Conservation (phyloP, 2,329 filamentous ascomycete species). For the Colletotrichum echinochloae region DNA sequence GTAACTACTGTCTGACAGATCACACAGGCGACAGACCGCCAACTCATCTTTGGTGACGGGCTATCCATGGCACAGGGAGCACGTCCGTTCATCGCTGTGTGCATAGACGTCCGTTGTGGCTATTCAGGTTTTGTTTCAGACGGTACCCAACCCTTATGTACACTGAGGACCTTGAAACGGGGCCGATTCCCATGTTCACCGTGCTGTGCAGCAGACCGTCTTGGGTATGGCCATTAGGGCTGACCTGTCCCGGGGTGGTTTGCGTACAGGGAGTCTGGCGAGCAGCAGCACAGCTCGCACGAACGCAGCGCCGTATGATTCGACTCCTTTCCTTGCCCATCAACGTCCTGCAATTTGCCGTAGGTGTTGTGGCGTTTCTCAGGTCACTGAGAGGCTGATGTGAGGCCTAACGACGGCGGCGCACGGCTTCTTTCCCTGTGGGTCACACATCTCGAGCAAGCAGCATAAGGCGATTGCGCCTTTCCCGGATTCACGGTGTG, state of each 20-base stretch:
- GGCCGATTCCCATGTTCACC: neutral
- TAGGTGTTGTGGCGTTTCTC: neutral
- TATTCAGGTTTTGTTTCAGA: conserved; percentile 37
- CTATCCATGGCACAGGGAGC: conserved; percentile 20
- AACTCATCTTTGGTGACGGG: neutral
- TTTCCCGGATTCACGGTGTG: conserved; percentile 1
- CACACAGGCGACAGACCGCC: conserved; percentile 20
- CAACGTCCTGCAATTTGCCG: neutral
- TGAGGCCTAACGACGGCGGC: neutral
- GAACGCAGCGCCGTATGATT: neutral
- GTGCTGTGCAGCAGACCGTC: neutral
- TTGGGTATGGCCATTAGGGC: neutral
- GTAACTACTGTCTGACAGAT: conserved; percentile 30
- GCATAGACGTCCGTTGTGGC: conserved; percentile 11
- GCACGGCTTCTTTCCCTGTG: conserved; percentile 23
- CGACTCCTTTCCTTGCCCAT: neutral
- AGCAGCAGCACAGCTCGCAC: neutral
- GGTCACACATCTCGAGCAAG: neutral
- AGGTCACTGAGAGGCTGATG: neutral
- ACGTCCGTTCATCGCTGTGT: conserved; percentile 6
- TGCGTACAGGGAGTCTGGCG: neutral
- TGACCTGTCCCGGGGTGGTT: conserved; percentile 12
- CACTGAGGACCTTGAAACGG: conserved; percentile 22
- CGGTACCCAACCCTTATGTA: conserved; percentile 18
- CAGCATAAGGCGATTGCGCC: neutral